phyloP scores from a whole-genome alignment of 306 rosid genomes.

The barrel medic (Medicago truncatula) region MtrunA17r5.0-ANR NC_053049.1:12006001-12006500 shows the following conservation, averaged over 20 bases:
- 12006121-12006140: slow-evolving; percentile 57
- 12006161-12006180: too few species aligned
- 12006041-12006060: too few species aligned
- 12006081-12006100: too few species aligned
- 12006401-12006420: slow-evolving; percentile 53
- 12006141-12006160: too few species aligned
- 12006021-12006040: too few species aligned
- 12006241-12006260: slow-evolving; percentile 14
- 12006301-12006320: slow-evolving; percentile 55
- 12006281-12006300: slow-evolving; percentile 57
- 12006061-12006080: slow-evolving; percentile 38
- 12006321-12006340: too few species aligned
- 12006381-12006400: slow-evolving; percentile 59
- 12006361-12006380: slow-evolving; percentile 46
- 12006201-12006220: slow-evolving; percentile 41
- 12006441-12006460: slow-evolving; percentile 49
- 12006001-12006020: too few species aligned
- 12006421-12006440: slow-evolving; percentile 46
- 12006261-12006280: neutral
- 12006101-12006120: too few species aligned
- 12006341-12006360: too few species aligned
- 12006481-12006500: slow-evolving; percentile 11
- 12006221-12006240: slow-evolving; percentile 26
- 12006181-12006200: slow-evolving; percentile 43
- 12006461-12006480: slow-evolving; percentile 50